Evolutionary conservation across 2,329 filamentous ascomycete species (phyloP).

Genomic region (Drechslerella coelobrocha): DNA sequence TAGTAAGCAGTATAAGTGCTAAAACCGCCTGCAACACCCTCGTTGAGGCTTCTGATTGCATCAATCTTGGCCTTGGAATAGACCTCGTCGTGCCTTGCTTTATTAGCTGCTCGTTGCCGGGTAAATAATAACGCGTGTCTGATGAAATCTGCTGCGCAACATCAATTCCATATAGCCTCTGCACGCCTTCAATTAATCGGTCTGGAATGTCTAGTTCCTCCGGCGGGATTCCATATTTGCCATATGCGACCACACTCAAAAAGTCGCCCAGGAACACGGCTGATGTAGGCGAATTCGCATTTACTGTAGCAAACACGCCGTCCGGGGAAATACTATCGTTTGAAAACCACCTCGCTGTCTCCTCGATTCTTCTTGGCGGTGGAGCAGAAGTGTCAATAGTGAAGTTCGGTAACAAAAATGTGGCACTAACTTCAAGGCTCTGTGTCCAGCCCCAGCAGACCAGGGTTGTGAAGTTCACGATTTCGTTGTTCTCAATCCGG

Average conservation of each 20-base stretch:
- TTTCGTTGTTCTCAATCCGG: constrained; percentile 26
- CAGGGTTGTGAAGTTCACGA: constrained; percentile 34
- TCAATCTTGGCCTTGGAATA: constrained; percentile 34
- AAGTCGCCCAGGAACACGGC: constrained; percentile 29
- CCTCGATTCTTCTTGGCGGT: constrained; percentile 12
- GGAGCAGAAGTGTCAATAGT: constrained; percentile 13
- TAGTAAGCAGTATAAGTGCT: constrained; percentile 55
- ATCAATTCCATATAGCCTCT: constrained; percentile 53
- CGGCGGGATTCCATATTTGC: constrained; percentile 21
- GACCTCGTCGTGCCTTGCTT: constrained; percentile 19
- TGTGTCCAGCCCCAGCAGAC: constrained; percentile 33
- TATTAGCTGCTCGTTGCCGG: constrained; percentile 42
- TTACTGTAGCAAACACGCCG: constrained; percentile 21
- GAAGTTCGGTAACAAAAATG: constrained; percentile 32
- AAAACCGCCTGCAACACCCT: constrained; percentile 56
- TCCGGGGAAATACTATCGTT: constrained; percentile 10
- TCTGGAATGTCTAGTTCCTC: constrained; percentile 20
- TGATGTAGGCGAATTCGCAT: constrained; percentile 1
- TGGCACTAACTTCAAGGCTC: constrained; percentile 19
- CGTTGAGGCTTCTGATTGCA: constrained; percentile 55
- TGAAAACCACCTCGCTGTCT: constrained; percentile 36
- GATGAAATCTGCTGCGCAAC: constrained; percentile 55
- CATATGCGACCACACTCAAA: constrained; percentile 29
- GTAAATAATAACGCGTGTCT: no score
- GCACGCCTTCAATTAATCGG: constrained; percentile 29